Base-by-base conservation (phyloP, 192 early-diverging fungal genomes). In the Coemansia nantahalensis region DNA sequence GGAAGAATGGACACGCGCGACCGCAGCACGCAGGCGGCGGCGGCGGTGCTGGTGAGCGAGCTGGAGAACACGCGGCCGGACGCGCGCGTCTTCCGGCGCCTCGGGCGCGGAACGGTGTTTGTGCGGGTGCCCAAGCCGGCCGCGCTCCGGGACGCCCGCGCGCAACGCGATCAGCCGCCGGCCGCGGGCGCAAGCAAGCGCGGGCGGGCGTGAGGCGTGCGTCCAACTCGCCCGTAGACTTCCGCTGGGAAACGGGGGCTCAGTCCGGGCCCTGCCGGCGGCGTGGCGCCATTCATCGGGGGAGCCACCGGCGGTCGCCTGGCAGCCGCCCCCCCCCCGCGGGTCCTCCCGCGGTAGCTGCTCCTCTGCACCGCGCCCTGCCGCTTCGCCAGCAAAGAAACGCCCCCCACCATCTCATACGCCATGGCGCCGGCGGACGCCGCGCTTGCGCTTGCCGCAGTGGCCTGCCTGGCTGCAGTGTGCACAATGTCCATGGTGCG, bases 31-130 rank as follows among this genome's bases (percentile, higher is more conserved):
- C 8, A 32, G 31, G 1, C 57, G 19, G 59, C 46, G 19, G 43
- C 62, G 45, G 52, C 55, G 21, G 32, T 74, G 22, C 50, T 65
- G 13, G 51, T 57, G 51, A 39, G 36, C 18, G 70, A 74, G 51
- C 56, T 74, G 4, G 59, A 62, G 54, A 41, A 47, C 9, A 47
- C 58, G 45, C 45, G 48, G 10, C 38, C 56, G 7, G 14, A 37
- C 13, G 63, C 63, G n/a, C 23, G 34, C 21, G 59, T 74, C 19
- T 74, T 62, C 31, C 31, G 34, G 55, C 54, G 59, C 24, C 37
- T 48, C 17, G 61, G 59, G 28, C 42, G 35, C 17, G 44, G 59
- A 17, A 42, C 54, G 0, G 42, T 74, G 4, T 74, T 54, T 35
- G 51, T 74, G 22, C 30, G 23, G n/a, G 37, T n/a, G 8, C 28